Conservation (phyloP, 2,329 filamentous ascomycete genomes). For the Fusarium brevicatenulatum region DNA sequence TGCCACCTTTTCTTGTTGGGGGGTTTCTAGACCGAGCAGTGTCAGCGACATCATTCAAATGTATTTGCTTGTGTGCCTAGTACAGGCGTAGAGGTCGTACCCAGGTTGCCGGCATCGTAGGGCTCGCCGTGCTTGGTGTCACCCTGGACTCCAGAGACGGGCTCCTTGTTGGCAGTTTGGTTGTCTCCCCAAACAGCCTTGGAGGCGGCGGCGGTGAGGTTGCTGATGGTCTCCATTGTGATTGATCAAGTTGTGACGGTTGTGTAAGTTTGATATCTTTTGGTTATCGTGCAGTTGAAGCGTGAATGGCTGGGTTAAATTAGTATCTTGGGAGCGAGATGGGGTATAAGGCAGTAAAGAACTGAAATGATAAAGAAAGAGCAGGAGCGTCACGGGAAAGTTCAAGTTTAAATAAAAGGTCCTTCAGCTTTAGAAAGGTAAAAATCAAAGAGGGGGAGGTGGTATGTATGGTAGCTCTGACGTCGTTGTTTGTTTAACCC, state of each 20-base stretch:
- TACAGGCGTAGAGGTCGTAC: conserved; percentile 48
- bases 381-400: conserved; percentile 1
- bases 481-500: conserved; percentile 27
- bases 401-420: conserved; percentile 34
- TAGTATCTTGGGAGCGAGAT: conserved; percentile 18
- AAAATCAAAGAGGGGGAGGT: conserved; percentile 1
- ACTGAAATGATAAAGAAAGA: background rate
- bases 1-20: conserved; percentile 34
- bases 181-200: conserved; percentile 58
- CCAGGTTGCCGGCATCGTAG: conserved; percentile 81
- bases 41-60: conserved; percentile 2
- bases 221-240: conserved; percentile 73
- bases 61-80: background rate
- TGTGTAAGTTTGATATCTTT: background rate
- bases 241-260: conserved; percentile 4
- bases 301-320: background rate
- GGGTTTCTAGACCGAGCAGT: conserved; percentile 12
- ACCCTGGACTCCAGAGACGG: conserved; percentile 76
- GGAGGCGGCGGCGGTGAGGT: conserved; percentile 56
- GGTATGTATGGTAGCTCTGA: conserved; percentile 24
- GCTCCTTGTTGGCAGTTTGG: conserved; percentile 63
- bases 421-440: background rate
- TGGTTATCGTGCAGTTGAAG: background rate
- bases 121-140: conserved; percentile 75
- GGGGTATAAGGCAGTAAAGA: conserved; percentile 12